Evolutionary conservation across 2,329 filamentous ascomycete species (phyloP).

Genomic region (Lachnellula suecica): DNA sequence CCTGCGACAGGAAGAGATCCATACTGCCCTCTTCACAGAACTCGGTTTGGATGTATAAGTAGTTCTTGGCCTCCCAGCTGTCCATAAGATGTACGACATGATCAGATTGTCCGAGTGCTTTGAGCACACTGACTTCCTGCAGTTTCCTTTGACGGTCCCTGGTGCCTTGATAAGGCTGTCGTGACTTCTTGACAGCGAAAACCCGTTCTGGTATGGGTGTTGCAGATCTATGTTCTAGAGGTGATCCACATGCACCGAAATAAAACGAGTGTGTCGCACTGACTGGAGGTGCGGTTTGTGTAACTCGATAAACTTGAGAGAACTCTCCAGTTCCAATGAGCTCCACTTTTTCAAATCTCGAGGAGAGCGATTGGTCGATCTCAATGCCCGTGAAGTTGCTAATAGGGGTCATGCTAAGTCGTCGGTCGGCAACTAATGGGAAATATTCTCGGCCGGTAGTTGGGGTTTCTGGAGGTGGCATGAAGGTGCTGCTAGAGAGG

Average conservation of each 20-base stretch:
- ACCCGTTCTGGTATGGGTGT: conserved; percentile 58
- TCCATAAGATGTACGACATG: conserved; percentile 84
- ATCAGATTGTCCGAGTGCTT: conserved; percentile 74
- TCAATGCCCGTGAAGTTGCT: conserved; percentile 70
- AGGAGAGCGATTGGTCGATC: conserved; percentile 71
- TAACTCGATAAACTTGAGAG: conserved; percentile 85
- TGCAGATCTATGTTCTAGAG: conserved; percentile 47
- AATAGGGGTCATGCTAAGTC: conserved; percentile 66
- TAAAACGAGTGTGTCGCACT: conserved; percentile 41
- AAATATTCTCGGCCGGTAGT: conserved; percentile 60
- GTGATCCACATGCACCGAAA: conserved; percentile 42
- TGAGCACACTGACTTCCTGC: conserved; percentile 78
- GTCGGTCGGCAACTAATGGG: conserved; percentile 54
- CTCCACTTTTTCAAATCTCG: conserved; percentile 79
- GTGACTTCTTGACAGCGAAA: conserved; percentile 93
- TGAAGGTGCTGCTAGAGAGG: conserved; percentile 39
- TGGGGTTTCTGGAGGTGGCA: conserved; percentile 76
- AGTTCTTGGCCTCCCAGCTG: conserved; percentile 81
- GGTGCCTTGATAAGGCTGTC: conserved; percentile 72
- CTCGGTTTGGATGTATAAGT: conserved; percentile 96
- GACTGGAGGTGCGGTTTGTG: conserved; percentile 39
- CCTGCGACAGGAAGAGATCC: conserved; percentile 78
- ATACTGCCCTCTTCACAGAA: conserved; percentile 94
- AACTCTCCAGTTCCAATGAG: conserved; percentile 87
- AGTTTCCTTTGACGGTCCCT: conserved; percentile 82